A percentile compares a stretch with the other conserved stretches of the same genome.
Conservation (phyloP, 306 rosid genomes). For the Morella rubra region DNA sequence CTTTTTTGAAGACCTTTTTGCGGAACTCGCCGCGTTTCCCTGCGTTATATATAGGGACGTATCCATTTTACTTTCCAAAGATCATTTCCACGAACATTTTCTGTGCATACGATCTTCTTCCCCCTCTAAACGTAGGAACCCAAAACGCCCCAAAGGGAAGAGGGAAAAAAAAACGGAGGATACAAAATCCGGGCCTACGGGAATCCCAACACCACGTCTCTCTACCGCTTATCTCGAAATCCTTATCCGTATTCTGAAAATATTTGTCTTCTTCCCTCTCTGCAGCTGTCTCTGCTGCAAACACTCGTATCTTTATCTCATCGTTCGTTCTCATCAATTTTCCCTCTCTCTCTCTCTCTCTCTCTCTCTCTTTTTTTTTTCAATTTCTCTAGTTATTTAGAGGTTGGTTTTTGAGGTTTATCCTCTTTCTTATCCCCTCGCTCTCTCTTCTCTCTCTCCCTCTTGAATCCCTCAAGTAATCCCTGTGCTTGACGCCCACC, state of each 20-base stretch:
- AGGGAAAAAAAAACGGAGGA: neutral
- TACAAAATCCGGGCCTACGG: slow-evolving; percentile 30
- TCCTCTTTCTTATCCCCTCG: neutral
- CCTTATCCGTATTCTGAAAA: slow-evolving; percentile 53
- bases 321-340: slow-evolving; percentile 13
- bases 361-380: neutral
- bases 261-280: slow-evolving; percentile 24
- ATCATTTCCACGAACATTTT: neutral
- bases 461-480: slow-evolving; percentile 38
- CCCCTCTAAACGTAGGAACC: neutral
- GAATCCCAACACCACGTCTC: slow-evolving; percentile 34
- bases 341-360: neutral
- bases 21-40: neutral
- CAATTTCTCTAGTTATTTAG: neutral
- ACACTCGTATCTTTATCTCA: slow-evolving; percentile 39
- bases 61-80: neutral
- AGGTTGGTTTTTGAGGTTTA: slow-evolving; percentile 21
- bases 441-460: neutral
- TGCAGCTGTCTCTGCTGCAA: slow-evolving; percentile 1
- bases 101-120: neutral
- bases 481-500: slow-evolving; percentile 25
- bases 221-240: slow-evolving; percentile 51
- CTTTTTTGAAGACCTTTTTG: neutral
- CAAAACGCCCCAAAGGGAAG: neutral
- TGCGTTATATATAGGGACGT: neutral